Conservation (phyloP, 805 yeast genomes). For the Dipodascopsis uninucleata region DNA sequence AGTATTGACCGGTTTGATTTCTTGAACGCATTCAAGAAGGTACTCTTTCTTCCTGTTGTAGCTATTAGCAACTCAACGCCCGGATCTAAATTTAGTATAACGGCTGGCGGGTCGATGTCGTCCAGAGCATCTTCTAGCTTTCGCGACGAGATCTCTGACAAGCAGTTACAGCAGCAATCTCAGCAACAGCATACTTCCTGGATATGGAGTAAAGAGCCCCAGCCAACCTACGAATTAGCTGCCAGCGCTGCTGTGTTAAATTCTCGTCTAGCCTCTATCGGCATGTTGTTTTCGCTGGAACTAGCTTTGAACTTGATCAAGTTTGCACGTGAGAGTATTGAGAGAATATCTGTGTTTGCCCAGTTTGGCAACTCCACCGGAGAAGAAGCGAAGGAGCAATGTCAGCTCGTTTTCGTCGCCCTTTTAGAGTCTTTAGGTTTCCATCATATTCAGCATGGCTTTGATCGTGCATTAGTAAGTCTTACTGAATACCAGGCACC, state of each 20-base stretch:
- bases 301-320: constrained; percentile 68
- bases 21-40: constrained; percentile 49
- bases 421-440: constrained; percentile 60
- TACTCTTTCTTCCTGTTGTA: constrained; percentile 40
- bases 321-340: constrained; percentile 61
- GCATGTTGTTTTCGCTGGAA: constrained; percentile 74
- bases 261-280: constrained; percentile 70
- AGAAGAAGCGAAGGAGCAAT: constrained; percentile 43
- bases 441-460: constrained; percentile 80
- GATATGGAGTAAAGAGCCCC: constrained; percentile 20
- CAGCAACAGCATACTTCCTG: background rate
- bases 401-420: constrained; percentile 65
- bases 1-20: constrained; percentile 49
- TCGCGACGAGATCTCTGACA: constrained; percentile 13
- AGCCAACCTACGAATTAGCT: constrained; percentile 60
- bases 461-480: constrained; percentile 70
- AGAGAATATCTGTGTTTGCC: constrained; percentile 51
- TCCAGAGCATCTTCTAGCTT: constrained; percentile 12
- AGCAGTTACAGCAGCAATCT: background rate
- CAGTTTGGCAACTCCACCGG: constrained; percentile 35
- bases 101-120: constrained; percentile 5
- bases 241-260: constrained; percentile 76
- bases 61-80: constrained; percentile 16
- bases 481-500: constrained; percentile 68
- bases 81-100: background rate